Conservation (phyloP, 495 filamentous ascomycete genomes). For the Aspergillus olivimuriae region DNA sequence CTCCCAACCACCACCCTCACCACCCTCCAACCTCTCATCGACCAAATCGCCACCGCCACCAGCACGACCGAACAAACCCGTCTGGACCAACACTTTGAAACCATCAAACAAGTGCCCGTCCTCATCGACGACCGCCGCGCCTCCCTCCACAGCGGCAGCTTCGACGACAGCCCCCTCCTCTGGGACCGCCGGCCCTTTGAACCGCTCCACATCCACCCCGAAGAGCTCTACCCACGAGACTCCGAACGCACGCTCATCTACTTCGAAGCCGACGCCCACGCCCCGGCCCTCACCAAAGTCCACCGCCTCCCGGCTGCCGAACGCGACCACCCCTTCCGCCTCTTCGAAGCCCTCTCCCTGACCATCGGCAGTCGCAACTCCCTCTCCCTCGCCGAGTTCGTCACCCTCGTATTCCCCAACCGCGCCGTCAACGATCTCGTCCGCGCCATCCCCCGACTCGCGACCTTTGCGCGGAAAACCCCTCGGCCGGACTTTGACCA, state of each 20-base stretch:
- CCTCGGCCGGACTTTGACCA: slow-evolving; percentile 25
- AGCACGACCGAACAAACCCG: slow-evolving; percentile 3
- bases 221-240: slow-evolving; percentile 52
- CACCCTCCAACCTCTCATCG: slow-evolving; percentile 24
- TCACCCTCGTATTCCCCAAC: slow-evolving; percentile 19
- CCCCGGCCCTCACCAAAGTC: slow-evolving; percentile 12
- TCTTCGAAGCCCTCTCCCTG: slow-evolving; percentile 23
- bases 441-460: slow-evolving; percentile 25
- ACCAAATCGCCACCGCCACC: slow-evolving; percentile 14
- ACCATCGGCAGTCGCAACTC: slow-evolving; percentile 14
- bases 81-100: slow-evolving; percentile 19
- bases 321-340: slow-evolving; percentile 7
- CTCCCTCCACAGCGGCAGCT: slow-evolving; percentile 9
- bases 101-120: slow-evolving; percentile 10
- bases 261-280: slow-evolving; percentile 30
- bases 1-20: slow-evolving; percentile 14
- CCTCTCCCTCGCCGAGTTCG: slow-evolving; percentile 21
- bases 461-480: slow-evolving; percentile 21
- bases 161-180: slow-evolving; percentile 41
- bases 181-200: slow-evolving; percentile 63
- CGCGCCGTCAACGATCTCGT: slow-evolving; percentile 25
- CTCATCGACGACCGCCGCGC: slow-evolving; percentile 22
- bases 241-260: slow-evolving; percentile 24
- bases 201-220: slow-evolving; percentile 38
- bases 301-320: slow-evolving; percentile 5